phyloP scores from a whole-genome alignment of 129 eudicot species.

The Tanacetum coccineum region DNA sequence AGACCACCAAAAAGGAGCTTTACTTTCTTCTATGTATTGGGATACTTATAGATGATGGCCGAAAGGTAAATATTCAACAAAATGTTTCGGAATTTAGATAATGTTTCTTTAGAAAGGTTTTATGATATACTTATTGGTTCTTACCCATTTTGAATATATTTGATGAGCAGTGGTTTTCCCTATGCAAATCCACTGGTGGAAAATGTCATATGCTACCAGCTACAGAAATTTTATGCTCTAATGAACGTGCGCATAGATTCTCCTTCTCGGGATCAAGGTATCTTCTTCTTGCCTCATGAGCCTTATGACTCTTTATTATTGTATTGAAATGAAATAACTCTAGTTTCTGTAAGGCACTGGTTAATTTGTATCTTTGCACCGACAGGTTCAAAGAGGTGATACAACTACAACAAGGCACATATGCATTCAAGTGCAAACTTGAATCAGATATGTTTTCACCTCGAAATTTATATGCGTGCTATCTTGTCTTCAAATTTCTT shows the following conservation, averaged over 20 bases:
- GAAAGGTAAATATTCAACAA: slow-evolving; percentile 15
- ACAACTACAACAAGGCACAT: slow-evolving; percentile 6
- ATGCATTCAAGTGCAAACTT: slow-evolving; percentile 6
- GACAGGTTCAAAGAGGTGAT: slow-evolving; percentile 16
- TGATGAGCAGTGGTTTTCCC: slow-evolving; percentile 22
- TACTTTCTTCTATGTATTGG: slow-evolving; percentile 17
- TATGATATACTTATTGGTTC: no score
- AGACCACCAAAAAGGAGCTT: slow-evolving; percentile 13
- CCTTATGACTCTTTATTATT: no score
- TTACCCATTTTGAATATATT: background rate
- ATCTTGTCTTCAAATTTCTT: slow-evolving; percentile 15
- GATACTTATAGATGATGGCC: slow-evolving; percentile 18
- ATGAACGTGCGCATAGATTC: background rate
- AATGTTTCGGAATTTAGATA: no score
- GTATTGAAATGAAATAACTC: no score
- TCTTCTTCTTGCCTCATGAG: background rate
- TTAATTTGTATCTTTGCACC: background rate
- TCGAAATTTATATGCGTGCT: background rate
- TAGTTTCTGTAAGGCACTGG: background rate
- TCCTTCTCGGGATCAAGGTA: slow-evolving; percentile 12
- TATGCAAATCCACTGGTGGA: slow-evolving; percentile 17
- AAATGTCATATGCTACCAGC: slow-evolving; percentile 20
- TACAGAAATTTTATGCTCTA: background rate
- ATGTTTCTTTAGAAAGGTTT: background rate
- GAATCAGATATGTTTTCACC: slow-evolving; percentile 16